Percentiles rank a stretch among this genome's conserved stretches.
These are phyloP conservation scores for Anthoceros angustus DNA, from an alignment of 225 moss, liverwort and hornwort genomes.

Conservation along the genomic window DNA sequence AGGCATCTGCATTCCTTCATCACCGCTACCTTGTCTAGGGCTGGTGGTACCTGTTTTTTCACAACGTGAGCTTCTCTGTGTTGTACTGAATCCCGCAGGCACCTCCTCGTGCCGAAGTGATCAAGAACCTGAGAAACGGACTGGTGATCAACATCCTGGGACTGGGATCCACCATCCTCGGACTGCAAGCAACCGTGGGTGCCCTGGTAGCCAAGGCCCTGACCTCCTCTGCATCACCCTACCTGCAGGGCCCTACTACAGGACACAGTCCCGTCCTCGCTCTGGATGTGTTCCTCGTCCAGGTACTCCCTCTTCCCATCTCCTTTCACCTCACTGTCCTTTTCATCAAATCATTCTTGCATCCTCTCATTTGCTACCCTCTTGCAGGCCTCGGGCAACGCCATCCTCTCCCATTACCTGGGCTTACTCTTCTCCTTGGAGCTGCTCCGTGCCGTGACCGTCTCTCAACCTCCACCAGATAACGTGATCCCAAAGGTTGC, in stretches of 20 bases:
- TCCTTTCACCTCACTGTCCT: background rate
- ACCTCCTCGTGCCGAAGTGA: slow-evolving; percentile 81
- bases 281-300: slow-evolving; percentile 88
- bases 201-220: slow-evolving; percentile 87
- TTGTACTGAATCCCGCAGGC: slow-evolving; percentile 31
- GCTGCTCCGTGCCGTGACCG: slow-evolving; percentile 76
- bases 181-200: slow-evolving; percentile 91
- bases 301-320: slow-evolving; percentile 29
- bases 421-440: slow-evolving; percentile 82
- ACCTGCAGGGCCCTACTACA: slow-evolving; percentile 74
- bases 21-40: background rate
- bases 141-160: slow-evolving; percentile 79
- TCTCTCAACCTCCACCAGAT: slow-evolving; percentile 85
- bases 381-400: slow-evolving; percentile 82
- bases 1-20: no score
- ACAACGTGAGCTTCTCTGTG: background rate
- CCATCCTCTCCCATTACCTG: slow-evolving; percentile 73
- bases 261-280: slow-evolving; percentile 86
- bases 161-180: slow-evolving; percentile 59
- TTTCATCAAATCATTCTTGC: background rate
- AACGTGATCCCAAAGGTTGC: slow-evolving; percentile 65
- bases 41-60: background rate
- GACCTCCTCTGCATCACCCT: slow-evolving; percentile 77
- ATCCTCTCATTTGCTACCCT: slow-evolving; percentile 5
- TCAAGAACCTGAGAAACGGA: slow-evolving; percentile 85